Conservation (phyloP, 345 rosid species). For the Alliaria petiolata region DNA sequence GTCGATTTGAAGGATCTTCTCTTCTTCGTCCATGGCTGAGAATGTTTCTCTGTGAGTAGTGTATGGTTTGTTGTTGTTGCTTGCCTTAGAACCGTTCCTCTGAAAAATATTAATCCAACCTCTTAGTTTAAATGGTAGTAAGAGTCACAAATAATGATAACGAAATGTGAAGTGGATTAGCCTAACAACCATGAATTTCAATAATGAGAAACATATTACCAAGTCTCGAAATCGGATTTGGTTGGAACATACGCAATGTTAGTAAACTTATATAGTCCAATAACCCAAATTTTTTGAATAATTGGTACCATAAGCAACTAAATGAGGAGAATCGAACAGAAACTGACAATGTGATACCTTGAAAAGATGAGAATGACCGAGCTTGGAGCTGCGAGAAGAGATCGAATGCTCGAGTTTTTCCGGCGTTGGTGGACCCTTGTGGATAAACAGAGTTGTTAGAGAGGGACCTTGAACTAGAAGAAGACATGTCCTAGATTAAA, state of each 20-base stretch:
- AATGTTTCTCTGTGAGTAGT: slow-evolving; percentile 38
- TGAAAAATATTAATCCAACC: slow-evolving; percentile 26
- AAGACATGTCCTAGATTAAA: neutral
- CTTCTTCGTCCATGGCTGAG: slow-evolving; percentile 43
- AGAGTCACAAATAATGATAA: neutral
- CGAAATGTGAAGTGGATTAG: neutral
- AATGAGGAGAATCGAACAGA: neutral
- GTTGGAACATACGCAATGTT: neutral
- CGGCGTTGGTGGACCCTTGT: slow-evolving; percentile 86
- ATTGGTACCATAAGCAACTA: neutral
- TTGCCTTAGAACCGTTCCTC: slow-evolving; percentile 66
- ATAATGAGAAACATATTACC: neutral
- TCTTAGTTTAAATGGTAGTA: neutral
- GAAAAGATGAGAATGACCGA: slow-evolving; percentile 44
- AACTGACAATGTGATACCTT: slow-evolving; percentile 39
- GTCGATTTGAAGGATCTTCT: slow-evolving; percentile 76
- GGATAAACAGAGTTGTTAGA: neutral
- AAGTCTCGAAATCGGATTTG: neutral
- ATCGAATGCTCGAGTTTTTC: slow-evolving; percentile 61
- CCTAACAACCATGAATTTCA: neutral
- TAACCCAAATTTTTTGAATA: neutral
- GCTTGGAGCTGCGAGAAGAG: slow-evolving; percentile 48
- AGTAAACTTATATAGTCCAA: neutral
- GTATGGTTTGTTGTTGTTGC: slow-evolving; percentile 23
- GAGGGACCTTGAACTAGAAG: neutral